Evolutionary conservation across 257 asterid species (phyloP), one percentile per base, ranked within the genome.

Genomic region (Solanum chmielewskii): DNA sequence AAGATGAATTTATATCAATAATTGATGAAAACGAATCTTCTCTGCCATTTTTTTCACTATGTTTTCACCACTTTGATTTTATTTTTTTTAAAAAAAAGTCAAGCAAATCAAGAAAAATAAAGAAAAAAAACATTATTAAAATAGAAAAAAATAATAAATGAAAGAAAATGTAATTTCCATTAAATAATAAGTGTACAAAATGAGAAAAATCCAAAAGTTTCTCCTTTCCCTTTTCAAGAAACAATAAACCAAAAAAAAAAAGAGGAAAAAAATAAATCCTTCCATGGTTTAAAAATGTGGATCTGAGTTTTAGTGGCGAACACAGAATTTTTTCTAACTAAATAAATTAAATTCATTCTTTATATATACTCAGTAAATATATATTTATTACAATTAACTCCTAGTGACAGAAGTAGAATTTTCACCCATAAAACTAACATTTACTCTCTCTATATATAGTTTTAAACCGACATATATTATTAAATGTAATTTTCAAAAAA

Each of bases 11-110:
- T 87, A 89, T 89, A 91, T 93, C 85, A 89, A 89, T 91, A 89
- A 83, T 87, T 83, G 90, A 82, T 87, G 87, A 86, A 88, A 86
- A 25, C 29, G 93, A 91, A 93, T 93, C 94, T 93, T 90, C 89
- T 87, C 93, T 91, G 91, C 88, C 52, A 83, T 87, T 64, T 80
- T 89, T 88, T 87, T 83, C 88, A 81, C 86, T 84, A 87, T 86
- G 83, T 90, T 87, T 90, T 90, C 85, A 90, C 87, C 83, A 35
- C 89, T 59, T 64, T 74, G 85, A 88, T 87, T 49, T 15, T 35
- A 6, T 49, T 33, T 42, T 9, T 31, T 41, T 11, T 0, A 1
- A 5, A 18, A 21, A 60, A 45, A 82, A 41, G 82, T 76, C 86
- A 86, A 60, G 35, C 69, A 70, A 25, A 64, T 21, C 47, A 86